Percentiles rank a stretch among this genome's conserved stretches.
These are phyloP conservation scores for Dipodascopsis uninucleata DNA, from an alignment of 805 yeast species.

Conservation along the genomic window DNA sequence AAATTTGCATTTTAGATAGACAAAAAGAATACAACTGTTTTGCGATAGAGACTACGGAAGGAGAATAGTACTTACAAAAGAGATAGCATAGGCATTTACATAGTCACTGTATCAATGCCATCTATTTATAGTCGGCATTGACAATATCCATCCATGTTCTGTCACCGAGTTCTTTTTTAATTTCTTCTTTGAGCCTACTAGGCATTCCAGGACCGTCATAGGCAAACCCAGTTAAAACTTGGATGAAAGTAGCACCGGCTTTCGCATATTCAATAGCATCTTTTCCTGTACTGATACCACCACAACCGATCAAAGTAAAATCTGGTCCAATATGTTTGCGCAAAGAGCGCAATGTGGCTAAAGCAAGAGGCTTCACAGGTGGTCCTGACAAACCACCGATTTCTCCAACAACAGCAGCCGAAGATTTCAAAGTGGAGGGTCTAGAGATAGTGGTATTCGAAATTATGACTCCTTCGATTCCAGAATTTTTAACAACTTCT, in stretches of 20 bases:
- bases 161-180: conserved; percentile 65
- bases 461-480: conserved; percentile 86
- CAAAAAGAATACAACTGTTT: too few relatives aligned
- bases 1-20: too few relatives aligned
- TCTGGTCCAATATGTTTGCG: conserved; percentile 73
- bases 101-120: too few relatives aligned
- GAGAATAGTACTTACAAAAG: too few relatives aligned
- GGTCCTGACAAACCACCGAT: conserved; percentile 91
- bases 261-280: conserved; percentile 89
- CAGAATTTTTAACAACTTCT: conserved; percentile 66
- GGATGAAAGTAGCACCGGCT: conserved; percentile 90
- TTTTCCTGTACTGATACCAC: conserved; percentile 82
- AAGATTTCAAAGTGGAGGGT: conserved; percentile 58
- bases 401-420: conserved; percentile 48
- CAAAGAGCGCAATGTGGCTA: conserved; percentile 65
- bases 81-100: too few relatives aligned
- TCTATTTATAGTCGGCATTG: conserved; percentile 48
- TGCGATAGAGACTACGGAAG: too few relatives aligned
- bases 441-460: conserved; percentile 90
- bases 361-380: conserved; percentile 77
- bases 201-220: conserved; percentile 89
- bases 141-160: conserved; percentile 80
- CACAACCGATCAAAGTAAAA: conserved; percentile 84
- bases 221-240: conserved; percentile 85
- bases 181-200: conserved; percentile 55